phyloP scores from a whole-genome alignment of 208 protist genomes.

The Trypanosoma grayi region DNA sequence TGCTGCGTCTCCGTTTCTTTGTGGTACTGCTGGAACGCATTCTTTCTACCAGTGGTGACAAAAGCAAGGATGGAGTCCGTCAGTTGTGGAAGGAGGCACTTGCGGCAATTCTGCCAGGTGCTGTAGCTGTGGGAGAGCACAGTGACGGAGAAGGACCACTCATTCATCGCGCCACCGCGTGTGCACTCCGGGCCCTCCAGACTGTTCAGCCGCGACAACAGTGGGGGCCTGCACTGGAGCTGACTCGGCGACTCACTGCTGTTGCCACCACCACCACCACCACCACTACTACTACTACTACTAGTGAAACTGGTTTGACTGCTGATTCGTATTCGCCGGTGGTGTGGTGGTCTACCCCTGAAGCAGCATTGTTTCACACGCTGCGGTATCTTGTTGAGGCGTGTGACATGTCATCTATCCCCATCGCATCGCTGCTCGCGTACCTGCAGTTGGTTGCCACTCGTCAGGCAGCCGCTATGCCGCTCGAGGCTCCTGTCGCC shows the following conservation, averaged over 20 bases:
- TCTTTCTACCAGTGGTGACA: not conserved
- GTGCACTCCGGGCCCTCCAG: slow-evolving; percentile 8
- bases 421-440: not conserved
- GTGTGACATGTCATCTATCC: slow-evolving; percentile 13
- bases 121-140: not conserved
- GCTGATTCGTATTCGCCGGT: not conserved
- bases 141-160: not conserved
- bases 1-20: slow-evolving; percentile 6
- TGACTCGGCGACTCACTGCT: slow-evolving; percentile 5
- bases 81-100: slow-evolving; percentile 19
- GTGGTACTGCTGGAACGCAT: slow-evolving; percentile 4
- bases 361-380: slow-evolving; percentile 16
- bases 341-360: slow-evolving; percentile 1
- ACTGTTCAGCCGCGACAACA: slow-evolving; percentile 14
- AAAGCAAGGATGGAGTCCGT: slow-evolving; percentile 2
- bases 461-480: not conserved
- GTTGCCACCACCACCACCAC: not conserved
- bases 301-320: not conserved
- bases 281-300: not conserved
- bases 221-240: slow-evolving; percentile 22
- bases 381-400: slow-evolving; percentile 17
- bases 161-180: not conserved
- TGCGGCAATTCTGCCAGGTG: not conserved
- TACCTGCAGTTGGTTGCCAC: slow-evolving; percentile 9
- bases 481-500: not conserved